Base-by-base conservation (phyloP, 257 asterid species). In the Przewalskia tangutica region DNA sequence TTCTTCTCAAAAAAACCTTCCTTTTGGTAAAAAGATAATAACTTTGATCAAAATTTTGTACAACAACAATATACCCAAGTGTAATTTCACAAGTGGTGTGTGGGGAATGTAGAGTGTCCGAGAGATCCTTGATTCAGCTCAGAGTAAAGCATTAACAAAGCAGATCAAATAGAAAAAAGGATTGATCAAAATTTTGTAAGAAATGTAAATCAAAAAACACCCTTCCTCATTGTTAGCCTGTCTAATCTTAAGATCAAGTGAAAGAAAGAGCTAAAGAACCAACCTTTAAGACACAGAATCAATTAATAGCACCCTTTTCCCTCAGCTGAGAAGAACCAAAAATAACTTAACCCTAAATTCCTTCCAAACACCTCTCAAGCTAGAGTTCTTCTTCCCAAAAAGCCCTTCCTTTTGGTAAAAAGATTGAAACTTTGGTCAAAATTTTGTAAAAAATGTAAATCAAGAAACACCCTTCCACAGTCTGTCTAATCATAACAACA, bases 201-300 rank as follows among this genome's bases (percentile, higher is more conserved):
- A 14, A 77, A 83, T 68, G 58, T 48, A 38, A 64, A 46, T 42
- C 51, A n/a, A 55, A 4, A 38, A 38, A 38, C 42, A 38, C 42
- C 32, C 32, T 27, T 27, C 32, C 32, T 27, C 32, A 27, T 27
- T 0, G 32, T 27, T 27, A 27, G 32, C 32, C 32, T 27, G 32
- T 27, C 32, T 27, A 27, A 27, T 27, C 32, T 27, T 27, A 27
- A 27, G 32, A 38, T 42, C 18, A 6, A 78, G 62, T 68, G 64
- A 56, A 27, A 7, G 50, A 83, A 80, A 27, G 32, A 27, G 32
- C 32, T 27, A 27, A 27, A n/a, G n/a, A n/a, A n/a, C n/a, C n/a
- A n/a, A 88, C 81, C 91, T 88, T 90, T 63, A 86, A 84, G 89
- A 77, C 46, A 62, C 71, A 81, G 76, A 78, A 78, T 84, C 82